Evolutionary conservation across 2,329 filamentous ascomycete genomes (phyloP).

Genomic region (Pseudocercospora vitis): DNA sequence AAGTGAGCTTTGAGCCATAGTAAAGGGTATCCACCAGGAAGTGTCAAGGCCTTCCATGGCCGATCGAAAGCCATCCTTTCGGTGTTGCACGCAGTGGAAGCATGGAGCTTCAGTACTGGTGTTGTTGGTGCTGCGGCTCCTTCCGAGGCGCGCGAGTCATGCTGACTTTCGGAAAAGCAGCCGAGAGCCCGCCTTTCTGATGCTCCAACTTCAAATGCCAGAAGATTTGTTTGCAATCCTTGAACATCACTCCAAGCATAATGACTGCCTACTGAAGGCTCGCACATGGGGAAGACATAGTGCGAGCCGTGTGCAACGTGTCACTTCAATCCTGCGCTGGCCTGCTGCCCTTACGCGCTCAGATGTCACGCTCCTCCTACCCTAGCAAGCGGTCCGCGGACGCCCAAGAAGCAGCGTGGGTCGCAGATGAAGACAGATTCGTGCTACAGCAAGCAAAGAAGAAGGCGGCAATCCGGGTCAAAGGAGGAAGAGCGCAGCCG

Average conservation of each 20-base stretch:
- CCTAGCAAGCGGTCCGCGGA: conserved; percentile 46
- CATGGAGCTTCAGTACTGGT: neutral
- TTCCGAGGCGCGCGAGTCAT: neutral
- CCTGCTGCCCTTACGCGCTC: conserved; percentile 1
- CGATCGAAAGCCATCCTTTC: neutral
- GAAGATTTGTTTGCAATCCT: conserved; percentile 11
- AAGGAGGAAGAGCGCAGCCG: conserved; percentile 83
- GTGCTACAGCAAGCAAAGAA: conserved; percentile 97
- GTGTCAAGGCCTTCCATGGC: conserved; percentile 26
- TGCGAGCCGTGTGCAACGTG: conserved; percentile 16
- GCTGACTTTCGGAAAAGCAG: neutral
- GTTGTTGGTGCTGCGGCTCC: too few species aligned
- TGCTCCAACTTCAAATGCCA: neutral
- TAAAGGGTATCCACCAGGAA: conserved; percentile 48
- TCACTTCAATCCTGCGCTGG: conserved; percentile 9
- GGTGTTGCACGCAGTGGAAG: neutral
- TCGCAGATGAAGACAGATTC: conserved; percentile 93
- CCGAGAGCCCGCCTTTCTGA: neutral
- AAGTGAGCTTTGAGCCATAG: conserved; percentile 64
- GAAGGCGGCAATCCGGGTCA: conserved; percentile 92
- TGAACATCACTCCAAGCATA: neutral
- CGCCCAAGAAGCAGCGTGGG: conserved; percentile 62
- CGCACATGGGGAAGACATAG: neutral
- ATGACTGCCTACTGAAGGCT: conserved; percentile 2
- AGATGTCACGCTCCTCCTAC: conserved; percentile 38